Base-by-base conservation (phyloP, 176 grass and related monocot species). In the Musa beccarii region DNA sequence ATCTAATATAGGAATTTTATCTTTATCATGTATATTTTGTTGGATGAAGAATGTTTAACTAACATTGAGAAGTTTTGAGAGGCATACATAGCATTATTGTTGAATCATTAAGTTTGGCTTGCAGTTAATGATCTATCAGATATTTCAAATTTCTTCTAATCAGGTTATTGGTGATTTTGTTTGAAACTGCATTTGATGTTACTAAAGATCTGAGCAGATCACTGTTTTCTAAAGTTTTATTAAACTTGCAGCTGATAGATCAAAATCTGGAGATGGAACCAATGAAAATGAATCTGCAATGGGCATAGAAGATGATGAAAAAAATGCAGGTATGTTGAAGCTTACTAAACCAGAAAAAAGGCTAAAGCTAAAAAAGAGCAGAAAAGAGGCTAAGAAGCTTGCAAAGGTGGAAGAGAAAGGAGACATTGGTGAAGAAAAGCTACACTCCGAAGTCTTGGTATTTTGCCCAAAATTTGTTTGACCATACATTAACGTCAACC, bases 371-470 rank as follows among this genome's bases (percentile, higher is more conserved):
- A 89, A 91, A 59, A 87, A 84, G 76, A 78, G 74, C 20, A 87
- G 83, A 85, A 93, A 84, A 69, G 86, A 86, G 53, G 77, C 86
- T 50, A 82, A 66, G 83, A 89, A 93, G 79, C 64, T 84, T 29
- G 85, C 72, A 34, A 91, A 84, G 71, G 53, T 69, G 53, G 80
- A 85, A 71, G 26, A 54, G 63, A 66, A 78, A 79, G 67, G 28
- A 77, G 79, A 76, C 78, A 53, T 28, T 80, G 69, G 63, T 11
- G 84, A 84, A 81, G 80, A 81, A 76, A 89, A 91, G 69, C 65
- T 89, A 53, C 90, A 91, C 43, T 80, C 88, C 70, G 73, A 93
- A 87, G 95, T 98, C 63, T 61, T 98, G 90, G 90, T 93, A 98
- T 68, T 62, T 49, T 51, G 51, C 52, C 75, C 82, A 52, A 64